Evolutionary conservation across 129 eudicot species (phyloP).

Genomic region (Kitagawia praeruptora): DNA sequence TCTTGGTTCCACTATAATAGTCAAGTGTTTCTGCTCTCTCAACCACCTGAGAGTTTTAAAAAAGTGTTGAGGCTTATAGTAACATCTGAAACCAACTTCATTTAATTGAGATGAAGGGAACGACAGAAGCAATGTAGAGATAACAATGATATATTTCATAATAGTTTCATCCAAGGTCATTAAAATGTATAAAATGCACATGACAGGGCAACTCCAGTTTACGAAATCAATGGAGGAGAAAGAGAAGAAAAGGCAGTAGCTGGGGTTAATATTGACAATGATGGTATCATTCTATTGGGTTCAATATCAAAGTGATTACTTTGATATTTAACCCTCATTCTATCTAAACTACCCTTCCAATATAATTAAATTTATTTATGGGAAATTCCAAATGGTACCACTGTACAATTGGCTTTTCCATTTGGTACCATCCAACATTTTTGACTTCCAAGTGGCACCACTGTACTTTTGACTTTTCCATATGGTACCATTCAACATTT

Average conservation of each 20-base stretch:
- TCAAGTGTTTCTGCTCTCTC: conserved; percentile 55
- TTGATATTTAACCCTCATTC: too few species aligned
- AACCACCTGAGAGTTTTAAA: conserved; percentile 61
- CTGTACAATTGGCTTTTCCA: too few species aligned
- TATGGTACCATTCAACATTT: too few species aligned
- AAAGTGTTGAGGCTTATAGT: conserved; percentile 2
- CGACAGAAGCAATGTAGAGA: background rate
- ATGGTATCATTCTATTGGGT: background rate
- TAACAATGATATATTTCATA: background rate
- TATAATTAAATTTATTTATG: background rate
- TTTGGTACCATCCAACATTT: too few species aligned
- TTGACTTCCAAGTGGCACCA: too few species aligned
- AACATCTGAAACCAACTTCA: conserved; percentile 2
- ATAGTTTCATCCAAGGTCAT: background rate
- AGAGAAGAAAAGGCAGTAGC: background rate
- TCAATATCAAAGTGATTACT: background rate
- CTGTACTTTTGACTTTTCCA: too few species aligned
- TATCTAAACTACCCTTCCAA: background rate
- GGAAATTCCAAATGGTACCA: too few species aligned
- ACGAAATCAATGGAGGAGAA: background rate
- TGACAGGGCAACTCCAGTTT: background rate
- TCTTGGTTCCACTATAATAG: conserved; percentile 76
- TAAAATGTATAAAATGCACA: background rate
- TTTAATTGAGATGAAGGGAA: background rate
- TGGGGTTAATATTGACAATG: background rate